These are phyloP conservation scores for Diaporthe aspalathi DNA, from an alignment of 2,329 filamentous ascomycete species.

Conservation along the genomic window DNA sequence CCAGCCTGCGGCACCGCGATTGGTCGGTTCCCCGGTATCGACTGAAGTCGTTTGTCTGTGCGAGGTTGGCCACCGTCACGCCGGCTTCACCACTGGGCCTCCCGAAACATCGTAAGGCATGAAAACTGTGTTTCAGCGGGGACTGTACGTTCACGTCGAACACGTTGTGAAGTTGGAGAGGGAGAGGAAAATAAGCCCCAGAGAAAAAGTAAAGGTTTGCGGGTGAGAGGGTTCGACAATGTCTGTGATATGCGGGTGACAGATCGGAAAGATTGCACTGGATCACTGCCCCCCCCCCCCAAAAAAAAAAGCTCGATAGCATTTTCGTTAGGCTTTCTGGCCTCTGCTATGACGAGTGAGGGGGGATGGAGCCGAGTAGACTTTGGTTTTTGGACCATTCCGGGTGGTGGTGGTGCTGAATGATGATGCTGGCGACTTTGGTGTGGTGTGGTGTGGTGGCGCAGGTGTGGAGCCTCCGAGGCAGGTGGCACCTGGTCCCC, in stretches of 20 bases:
- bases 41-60: conserved; percentile 25
- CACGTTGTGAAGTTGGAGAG: neutral
- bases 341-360: neutral
- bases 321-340: conserved; percentile 9
- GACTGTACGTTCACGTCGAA: conserved; percentile 1
- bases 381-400: conserved; percentile 23
- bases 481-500: conserved; percentile 11
- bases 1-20: conserved; percentile 17
- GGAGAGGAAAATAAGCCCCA: conserved; percentile 5
- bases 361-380: neutral
- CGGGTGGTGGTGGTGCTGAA: neutral
- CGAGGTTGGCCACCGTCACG: conserved; percentile 18
- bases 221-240: neutral
- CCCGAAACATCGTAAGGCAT: conserved; percentile 26
- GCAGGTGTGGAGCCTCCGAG: conserved; percentile 6
- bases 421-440: neutral
- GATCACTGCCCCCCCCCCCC: neutral
- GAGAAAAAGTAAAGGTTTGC: conserved; percentile 16
- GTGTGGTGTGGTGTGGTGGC: neutral
- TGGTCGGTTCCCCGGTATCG: conserved; percentile 17
- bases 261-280: conserved; percentile 5
- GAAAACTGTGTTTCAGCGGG: conserved; percentile 15
- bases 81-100: conserved; percentile 19
- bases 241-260: conserved; percentile 6
- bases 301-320: neutral